These are phyloP conservation scores for Petunia axillaris DNA, from an alignment of 257 asterid species.

Conservation along the genomic window DNA sequence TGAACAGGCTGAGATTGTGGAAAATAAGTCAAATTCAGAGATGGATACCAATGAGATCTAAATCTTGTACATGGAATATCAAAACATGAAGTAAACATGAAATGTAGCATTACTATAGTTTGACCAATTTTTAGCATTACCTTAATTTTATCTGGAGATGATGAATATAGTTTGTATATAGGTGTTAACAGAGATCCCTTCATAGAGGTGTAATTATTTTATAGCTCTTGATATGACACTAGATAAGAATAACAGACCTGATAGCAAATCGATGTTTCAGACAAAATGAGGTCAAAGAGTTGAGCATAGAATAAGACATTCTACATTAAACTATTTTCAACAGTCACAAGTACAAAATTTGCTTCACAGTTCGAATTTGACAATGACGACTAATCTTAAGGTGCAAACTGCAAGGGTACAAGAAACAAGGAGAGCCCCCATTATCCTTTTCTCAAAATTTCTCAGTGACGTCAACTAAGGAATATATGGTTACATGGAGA, in stretches of 20 bases:
- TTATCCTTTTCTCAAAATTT: constrained; percentile 5
- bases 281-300: neutral
- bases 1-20: constrained; percentile 78
- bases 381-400: neutral
- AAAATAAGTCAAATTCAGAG: constrained; percentile 19
- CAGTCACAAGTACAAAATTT: constrained; percentile 1
- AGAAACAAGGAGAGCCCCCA: constrained; percentile 1
- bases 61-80: neutral
- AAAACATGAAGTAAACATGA: neutral
- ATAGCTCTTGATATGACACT: neutral
- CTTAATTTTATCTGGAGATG: neutral
- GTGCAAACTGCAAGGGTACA: neutral
- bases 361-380: neutral
- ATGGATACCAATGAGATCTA: neutral
- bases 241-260: neutral
- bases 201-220: neutral
- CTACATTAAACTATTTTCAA: constrained; percentile 17
- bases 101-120: neutral
- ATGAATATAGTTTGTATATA: neutral
- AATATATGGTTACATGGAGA: neutral
- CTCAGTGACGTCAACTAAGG: constrained; percentile 13
- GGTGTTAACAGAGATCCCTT: neutral
- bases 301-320: neutral
- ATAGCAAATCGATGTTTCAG: neutral
- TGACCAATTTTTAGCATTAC: neutral